Evolutionary conservation across 2,329 filamentous ascomycete genomes (phyloP).

Genomic region (Huntiella bhutanensis): DNA sequence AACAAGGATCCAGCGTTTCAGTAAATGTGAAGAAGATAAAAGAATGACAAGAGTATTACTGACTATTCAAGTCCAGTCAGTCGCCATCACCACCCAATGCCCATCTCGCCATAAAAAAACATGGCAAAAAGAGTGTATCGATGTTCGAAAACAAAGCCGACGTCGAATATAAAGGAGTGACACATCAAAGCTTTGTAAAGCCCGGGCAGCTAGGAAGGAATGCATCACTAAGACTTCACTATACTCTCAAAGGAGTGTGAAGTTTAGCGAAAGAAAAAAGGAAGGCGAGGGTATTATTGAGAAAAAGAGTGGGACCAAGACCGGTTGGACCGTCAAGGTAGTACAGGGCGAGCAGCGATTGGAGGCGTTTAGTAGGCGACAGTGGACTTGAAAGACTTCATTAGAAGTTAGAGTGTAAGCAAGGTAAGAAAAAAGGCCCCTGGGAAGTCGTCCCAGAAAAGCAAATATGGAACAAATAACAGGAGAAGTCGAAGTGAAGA

Average conservation of each 20-base stretch:
- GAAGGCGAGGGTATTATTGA: not conserved
- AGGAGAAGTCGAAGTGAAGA: constrained; percentile 11
- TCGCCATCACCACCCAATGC: too few relatives aligned
- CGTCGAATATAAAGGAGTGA: constrained; percentile 3
- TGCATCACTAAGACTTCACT: too few relatives aligned
- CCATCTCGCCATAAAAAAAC: not conserved
- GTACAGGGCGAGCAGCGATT: too few relatives aligned
- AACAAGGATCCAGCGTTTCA: not conserved
- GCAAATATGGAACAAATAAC: constrained; percentile 8
- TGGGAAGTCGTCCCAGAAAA: not conserved
- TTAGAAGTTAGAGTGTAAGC: not conserved
- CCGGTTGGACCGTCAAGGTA: too few relatives aligned
- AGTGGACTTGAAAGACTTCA: not conserved
- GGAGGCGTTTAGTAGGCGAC: too few relatives aligned
- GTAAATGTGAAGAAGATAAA: not conserved
- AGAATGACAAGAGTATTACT: not conserved
- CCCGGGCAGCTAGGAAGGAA: too few relatives aligned
- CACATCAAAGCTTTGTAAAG: not conserved
- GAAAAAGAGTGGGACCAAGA: not conserved
- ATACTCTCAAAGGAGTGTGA: too few relatives aligned
- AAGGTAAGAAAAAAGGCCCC: not conserved
- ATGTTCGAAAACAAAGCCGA: constrained; percentile 13
- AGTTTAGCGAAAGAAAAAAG: not conserved
- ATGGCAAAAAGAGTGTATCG: not conserved
- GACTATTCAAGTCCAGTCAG: too few relatives aligned